These are phyloP conservation scores for Penstemon newberryi DNA, from an alignment of 257 asterid genomes.

Conservation along the genomic window DNA sequence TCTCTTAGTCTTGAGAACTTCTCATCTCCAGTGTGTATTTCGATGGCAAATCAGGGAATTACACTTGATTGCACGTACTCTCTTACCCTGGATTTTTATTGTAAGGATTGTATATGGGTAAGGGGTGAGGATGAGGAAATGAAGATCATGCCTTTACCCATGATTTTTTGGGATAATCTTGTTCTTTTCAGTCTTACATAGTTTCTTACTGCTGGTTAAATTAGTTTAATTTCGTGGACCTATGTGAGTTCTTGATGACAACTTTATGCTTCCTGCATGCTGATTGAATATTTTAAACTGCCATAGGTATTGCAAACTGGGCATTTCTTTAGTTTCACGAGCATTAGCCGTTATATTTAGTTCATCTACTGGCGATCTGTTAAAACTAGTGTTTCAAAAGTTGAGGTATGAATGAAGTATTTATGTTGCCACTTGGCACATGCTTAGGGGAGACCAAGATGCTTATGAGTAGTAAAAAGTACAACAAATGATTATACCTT, in stretches of 20 bases:
- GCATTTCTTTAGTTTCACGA: background rate
- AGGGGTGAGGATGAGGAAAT: background rate
- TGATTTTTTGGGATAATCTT: constrained; percentile 10
- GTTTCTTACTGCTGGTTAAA: constrained; percentile 1
- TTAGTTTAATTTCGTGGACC: background rate
- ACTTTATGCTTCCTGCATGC: background rate
- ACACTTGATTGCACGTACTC: background rate
- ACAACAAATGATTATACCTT: no score
- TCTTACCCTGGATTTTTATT: constrained; percentile 3
- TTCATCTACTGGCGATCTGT: background rate
- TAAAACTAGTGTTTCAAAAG: background rate
- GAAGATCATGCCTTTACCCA: background rate
- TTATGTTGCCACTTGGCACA: no score
- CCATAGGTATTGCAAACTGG: background rate
- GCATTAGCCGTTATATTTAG: background rate
- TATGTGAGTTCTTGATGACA: background rate
- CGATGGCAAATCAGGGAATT: constrained; percentile 6
- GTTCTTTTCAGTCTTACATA: background rate
- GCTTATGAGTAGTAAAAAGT: no score
- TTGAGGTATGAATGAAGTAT: background rate
- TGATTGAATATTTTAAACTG: background rate
- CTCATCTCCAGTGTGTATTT: background rate
- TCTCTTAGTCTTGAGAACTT: constrained; percentile 3
- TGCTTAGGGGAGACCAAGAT: no score
- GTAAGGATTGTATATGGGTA: background rate